A percentile compares a stretch with the other conserved stretches of the same genome.
Evolutionary conservation across 257 asterid genomes (phyloP).

Genomic region (Solanum clarkiae): DNA sequence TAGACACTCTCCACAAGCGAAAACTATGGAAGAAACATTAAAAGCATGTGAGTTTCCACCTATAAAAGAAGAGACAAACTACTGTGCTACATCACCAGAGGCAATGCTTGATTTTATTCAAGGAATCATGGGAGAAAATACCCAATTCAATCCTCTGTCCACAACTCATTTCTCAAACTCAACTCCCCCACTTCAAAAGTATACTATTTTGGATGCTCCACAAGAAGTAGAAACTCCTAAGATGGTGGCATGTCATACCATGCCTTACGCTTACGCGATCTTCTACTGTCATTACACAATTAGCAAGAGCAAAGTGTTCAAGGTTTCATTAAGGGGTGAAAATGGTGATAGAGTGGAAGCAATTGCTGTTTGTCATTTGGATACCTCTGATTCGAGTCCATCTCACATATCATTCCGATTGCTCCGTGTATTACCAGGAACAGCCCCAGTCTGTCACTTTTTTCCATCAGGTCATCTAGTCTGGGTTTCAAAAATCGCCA

Average conservation of each 20-base stretch:
- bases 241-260: slow-evolving; percentile 53
- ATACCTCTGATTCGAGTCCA: slow-evolving; percentile 61
- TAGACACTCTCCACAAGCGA: slow-evolving; percentile 54
- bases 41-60: slow-evolving; percentile 45
- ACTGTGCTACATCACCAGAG: slow-evolving; percentile 54
- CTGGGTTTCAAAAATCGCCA: slow-evolving; percentile 20
- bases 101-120: slow-evolving; percentile 48
- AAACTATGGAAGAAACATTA: slow-evolving; percentile 52
- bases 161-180: slow-evolving; percentile 29
- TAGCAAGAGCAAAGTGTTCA: slow-evolving; percentile 36
- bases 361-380: slow-evolving; percentile 72
- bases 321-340: slow-evolving; percentile 33
- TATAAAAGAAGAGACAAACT: slow-evolving; percentile 56
- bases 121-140: slow-evolving; percentile 20
- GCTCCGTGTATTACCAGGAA: slow-evolving; percentile 47
- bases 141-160: slow-evolving; percentile 17
- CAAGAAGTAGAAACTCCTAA: slow-evolving; percentile 23
- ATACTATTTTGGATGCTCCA: slow-evolving; percentile 22
- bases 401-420: slow-evolving; percentile 45
- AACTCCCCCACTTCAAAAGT: slow-evolving; percentile 24
- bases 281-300: slow-evolving; percentile 55
- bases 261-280: slow-evolving; percentile 60
- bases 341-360: slow-evolving; percentile 47
- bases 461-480: slow-evolving; percentile 70
- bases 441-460: slow-evolving; percentile 67